Percentiles rank a stretch among this genome's conserved stretches.
These are phyloP conservation scores for Exophiala oligosperma DNA, from an alignment of 2,329 filamentous ascomycete genomes.

Conservation along the genomic window DNA sequence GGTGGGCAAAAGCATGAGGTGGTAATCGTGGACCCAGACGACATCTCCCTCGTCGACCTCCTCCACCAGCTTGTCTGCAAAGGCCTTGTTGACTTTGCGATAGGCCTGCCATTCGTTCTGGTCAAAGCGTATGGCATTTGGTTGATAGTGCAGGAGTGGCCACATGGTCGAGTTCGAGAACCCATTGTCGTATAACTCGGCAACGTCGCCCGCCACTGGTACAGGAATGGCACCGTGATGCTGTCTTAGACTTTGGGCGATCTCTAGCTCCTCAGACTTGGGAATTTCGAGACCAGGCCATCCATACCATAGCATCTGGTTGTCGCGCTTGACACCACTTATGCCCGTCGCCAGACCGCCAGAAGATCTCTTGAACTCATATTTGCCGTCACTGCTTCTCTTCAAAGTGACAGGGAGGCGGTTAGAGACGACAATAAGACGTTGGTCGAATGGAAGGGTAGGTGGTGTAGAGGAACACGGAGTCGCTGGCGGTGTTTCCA, in stretches of 20 bases:
- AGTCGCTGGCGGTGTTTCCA: background rate
- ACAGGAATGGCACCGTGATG: too few relatives aligned
- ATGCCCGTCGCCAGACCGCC: too few relatives aligned
- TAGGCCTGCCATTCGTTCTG: slow-evolving; percentile 73
- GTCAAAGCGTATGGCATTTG: background rate
- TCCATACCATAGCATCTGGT: too few relatives aligned
- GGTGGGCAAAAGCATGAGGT: slow-evolving; percentile 74
- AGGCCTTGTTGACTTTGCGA: slow-evolving; percentile 85
- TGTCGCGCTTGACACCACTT: too few relatives aligned
- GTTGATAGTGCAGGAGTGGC: slow-evolving; percentile 2
- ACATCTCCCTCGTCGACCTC: slow-evolving; percentile 77
- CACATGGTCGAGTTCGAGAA: background rate
- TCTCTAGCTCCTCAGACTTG: too few relatives aligned
- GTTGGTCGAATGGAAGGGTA: background rate
- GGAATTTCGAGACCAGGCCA: too few relatives aligned
- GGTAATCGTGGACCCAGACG: background rate
- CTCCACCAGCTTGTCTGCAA: slow-evolving; percentile 83
- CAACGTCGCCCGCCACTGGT: too few relatives aligned
- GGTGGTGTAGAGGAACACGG: background rate
- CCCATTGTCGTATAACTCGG: too few relatives aligned
- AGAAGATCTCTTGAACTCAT: too few relatives aligned
- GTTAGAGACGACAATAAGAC: slow-evolving; percentile 1
- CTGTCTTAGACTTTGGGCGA: too few relatives aligned
- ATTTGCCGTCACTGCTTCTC: background rate
- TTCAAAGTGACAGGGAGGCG: background rate